Evolutionary conservation across 176 grass and related monocot species (phyloP), one percentile per base, ranked within the genome.

Genomic region (Eleusine coracana): DNA sequence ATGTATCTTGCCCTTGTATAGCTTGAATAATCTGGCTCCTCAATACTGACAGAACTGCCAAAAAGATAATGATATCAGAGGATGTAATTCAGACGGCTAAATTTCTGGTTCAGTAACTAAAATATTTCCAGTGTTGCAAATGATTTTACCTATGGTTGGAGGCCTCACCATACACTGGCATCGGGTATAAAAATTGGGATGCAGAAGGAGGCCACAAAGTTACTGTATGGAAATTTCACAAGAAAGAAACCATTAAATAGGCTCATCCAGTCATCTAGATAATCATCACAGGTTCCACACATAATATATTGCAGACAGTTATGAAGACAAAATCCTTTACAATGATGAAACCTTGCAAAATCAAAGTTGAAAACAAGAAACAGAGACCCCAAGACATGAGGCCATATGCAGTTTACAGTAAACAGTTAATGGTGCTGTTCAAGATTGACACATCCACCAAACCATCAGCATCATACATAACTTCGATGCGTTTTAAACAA

Each of bases 121-220:
- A 86, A 74, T 50, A 75, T 25, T 81, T 85, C 45, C 4, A 67
- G 41, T 41, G 6, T 75, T 60, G 27, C 25, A 63, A 62, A 81
- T 9, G 34, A 86, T 1, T 70, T 80, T 86, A 98, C 96, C 96
- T 98, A 88, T 98, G 96, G 69, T 98, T 98, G 66, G 96, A 98
- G 70, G 96, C 92, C 73, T 98, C 91, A 20, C 96, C 93, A 90
- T 98, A 95, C 74, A 98, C 80, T 85, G 96, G 85, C 96, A 98
- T 93, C 13, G 96, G 96, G 20, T 98, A 98, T 54, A 98, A 76
- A 81, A 85, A 83, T 56, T 85, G 82, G 54, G 89, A 91, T 71
- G 91, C 92, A 36, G 91, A 95, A 68, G 96, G 92, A 70, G 92
- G 91, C 92, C 92, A 98, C 77, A 98, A 74, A 82, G 81, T 85